Evolutionary conservation across 148 eudicot genomes (phyloP), one percentile per base, ranked within the genome.

Genomic region (Talinum fruticosum): DNA sequence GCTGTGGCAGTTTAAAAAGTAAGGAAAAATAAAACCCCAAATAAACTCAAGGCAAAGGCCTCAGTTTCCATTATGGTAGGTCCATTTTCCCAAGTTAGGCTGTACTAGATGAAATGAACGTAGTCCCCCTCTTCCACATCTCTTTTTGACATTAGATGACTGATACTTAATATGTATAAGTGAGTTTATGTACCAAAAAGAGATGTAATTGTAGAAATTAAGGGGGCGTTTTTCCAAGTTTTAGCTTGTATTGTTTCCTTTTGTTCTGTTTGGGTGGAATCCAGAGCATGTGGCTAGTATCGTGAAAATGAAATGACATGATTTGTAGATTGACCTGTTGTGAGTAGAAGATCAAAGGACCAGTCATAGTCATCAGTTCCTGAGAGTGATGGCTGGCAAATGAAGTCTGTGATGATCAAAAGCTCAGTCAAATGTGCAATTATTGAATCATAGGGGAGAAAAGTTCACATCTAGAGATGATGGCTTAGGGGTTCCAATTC

Each of bases 1-100:
- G 73, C 68, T 90, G 49, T 90, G 89, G 93, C 81, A 85, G 38
- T 54, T 79, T 59, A 84, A 79, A 81, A 84, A 66, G 82, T 73
- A 74, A 19, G 71, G 41, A 37, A 51, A 77, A 26, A 36, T 19
- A 19, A 16, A 8, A 8, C 24, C 24, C n/a, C 1, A 2, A 5
- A 2, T 1, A 54, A 54, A 54, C 3, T 19, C 21, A 8, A 6
- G 24, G 24, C 26, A 69, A 29, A 16, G 24, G 36, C 29, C 23
- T 7, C 6, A 15, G 34, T 69, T 53, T 6, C 36, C 72, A 66
- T 51, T 36, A 29, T 34, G 74, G 66, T 26, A 71, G 69, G 73
- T 51, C 71, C 71, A 33, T 28, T 38, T 76, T 54, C 66, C 76
- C 49, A 71, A 62, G 53, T 4, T 29, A 79, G 53, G 72, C 59